Conservation (phyloP, 768 basidiomycete genomes). For the Lentinula detonsa region DNA sequence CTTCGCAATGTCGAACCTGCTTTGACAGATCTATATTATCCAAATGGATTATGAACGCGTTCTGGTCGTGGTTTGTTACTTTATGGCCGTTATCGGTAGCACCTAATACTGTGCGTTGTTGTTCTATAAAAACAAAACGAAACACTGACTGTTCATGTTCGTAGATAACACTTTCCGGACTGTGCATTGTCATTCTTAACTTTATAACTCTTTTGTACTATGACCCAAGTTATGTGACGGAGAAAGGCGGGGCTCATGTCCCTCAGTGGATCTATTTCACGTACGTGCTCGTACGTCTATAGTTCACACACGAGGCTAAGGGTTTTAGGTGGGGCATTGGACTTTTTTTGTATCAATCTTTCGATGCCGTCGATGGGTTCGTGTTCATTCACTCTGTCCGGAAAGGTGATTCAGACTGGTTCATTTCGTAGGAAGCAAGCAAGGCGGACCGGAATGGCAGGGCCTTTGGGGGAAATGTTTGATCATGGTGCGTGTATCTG, state of each 20-base stretch:
- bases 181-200: conserved; percentile 77
- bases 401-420: conserved; percentile 9
- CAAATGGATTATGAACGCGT: conserved; percentile 71
- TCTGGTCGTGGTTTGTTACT: conserved; percentile 90
- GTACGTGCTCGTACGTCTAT: conserved; percentile 32
- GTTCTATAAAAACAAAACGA: not conserved
- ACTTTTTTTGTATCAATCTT: conserved; percentile 85
- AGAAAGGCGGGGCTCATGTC: conserved; percentile 54
- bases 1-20: conserved; percentile 2
- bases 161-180: conserved; percentile 89
- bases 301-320: not conserved
- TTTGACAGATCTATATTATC: conserved; percentile 64
- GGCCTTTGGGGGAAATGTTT: conserved; percentile 96
- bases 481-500: conserved; percentile 69
- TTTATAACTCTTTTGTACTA: conserved; percentile 78
- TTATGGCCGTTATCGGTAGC: conserved; percentile 82
- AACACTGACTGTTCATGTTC: conserved; percentile 1
- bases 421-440: conserved; percentile 75
- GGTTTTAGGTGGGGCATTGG: conserved; percentile 75
- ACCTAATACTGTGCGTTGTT: conserved; percentile 73
- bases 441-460: conserved; percentile 93
- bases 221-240: conserved; percentile 71
- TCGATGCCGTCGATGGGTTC: conserved; percentile 88
- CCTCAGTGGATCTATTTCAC: conserved; percentile 91
- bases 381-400: conserved; percentile 16